Evolutionary conservation across 805 yeast species (phyloP).

Genomic region (Candida taoyuanica): DNA sequence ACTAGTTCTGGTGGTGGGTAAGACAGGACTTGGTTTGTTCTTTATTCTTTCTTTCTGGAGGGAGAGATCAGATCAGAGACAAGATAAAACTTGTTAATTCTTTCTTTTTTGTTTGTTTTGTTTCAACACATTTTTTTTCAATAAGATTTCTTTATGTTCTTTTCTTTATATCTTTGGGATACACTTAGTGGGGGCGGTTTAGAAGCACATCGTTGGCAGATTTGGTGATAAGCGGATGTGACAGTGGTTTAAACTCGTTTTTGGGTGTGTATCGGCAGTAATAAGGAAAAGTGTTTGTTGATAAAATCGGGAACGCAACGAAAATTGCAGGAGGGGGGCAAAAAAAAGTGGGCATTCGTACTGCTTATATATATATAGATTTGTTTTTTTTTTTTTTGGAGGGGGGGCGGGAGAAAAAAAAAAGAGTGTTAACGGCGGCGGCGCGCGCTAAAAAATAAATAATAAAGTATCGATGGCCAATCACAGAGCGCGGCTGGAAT

Average conservation of each 20-base stretch:
- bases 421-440: no score
- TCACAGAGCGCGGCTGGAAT: not conserved
- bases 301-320: not conserved
- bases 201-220: slow-evolving; percentile 24
- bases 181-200: slow-evolving; percentile 18
- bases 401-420: no score
- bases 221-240: slow-evolving; percentile 1
- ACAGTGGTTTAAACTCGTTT: not conserved
- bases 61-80: not conserved
- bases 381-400: no score
- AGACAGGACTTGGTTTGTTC: slow-evolving; percentile 7
- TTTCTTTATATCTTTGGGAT: slow-evolving; percentile 1
- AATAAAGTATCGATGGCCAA: slow-evolving; percentile 5
- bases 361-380: no score
- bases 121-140: not conserved
- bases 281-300: slow-evolving; percentile 8
- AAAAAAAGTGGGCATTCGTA: no score
- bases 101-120: slow-evolving; percentile 1
- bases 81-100: slow-evolving; percentile 6
- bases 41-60: slow-evolving; percentile 6
- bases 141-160: slow-evolving; percentile 5
- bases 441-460: slow-evolving; percentile 4
- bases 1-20: slow-evolving; percentile 14
- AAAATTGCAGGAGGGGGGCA: not conserved
- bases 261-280: slow-evolving; percentile 17